Conservation (phyloP, 805 yeast genomes). For the Metschnikowia hibisci region DNA sequence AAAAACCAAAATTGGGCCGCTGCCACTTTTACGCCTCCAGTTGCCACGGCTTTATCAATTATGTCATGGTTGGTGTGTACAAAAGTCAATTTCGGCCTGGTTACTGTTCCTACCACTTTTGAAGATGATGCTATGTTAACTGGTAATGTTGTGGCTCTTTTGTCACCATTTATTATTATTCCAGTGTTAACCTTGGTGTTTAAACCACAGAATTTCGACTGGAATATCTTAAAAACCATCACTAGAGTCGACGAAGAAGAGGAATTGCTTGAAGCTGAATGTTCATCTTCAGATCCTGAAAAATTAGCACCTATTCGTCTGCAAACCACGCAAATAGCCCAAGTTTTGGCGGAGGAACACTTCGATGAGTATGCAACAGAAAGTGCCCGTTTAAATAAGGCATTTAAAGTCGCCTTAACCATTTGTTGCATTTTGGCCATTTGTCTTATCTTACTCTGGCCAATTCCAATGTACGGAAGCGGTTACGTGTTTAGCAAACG, state of each 20-base stretch:
- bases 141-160: slow-evolving; percentile 81
- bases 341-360: slow-evolving; percentile 30
- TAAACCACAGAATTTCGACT: slow-evolving; percentile 73
- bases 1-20: slow-evolving; percentile 62
- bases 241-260: slow-evolving; percentile 68
- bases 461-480: slow-evolving; percentile 91
- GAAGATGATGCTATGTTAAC: slow-evolving; percentile 84
- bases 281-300: slow-evolving; percentile 21
- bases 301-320: slow-evolving; percentile 35
- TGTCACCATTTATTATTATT: slow-evolving; percentile 63
- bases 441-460: slow-evolving; percentile 72
- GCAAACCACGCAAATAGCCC: slow-evolving; percentile 37
- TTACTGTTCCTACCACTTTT: slow-evolving; percentile 53
- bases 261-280: slow-evolving; percentile 48
- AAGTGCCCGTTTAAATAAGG: slow-evolving; percentile 45
- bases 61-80: slow-evolving; percentile 49
- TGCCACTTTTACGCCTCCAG: slow-evolving; percentile 70
- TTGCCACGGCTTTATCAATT: slow-evolving; percentile 72
- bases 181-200: slow-evolving; percentile 63
- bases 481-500: slow-evolving; percentile 67
- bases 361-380: slow-evolving; percentile 41
- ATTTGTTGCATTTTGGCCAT: slow-evolving; percentile 61
- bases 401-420: slow-evolving; percentile 58
- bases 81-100: slow-evolving; percentile 29
- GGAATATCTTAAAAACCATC: slow-evolving; percentile 57